Evolutionary conservation across 2,329 filamentous ascomycete species (phyloP).

Genomic region (Lachnellula hyalina): DNA sequence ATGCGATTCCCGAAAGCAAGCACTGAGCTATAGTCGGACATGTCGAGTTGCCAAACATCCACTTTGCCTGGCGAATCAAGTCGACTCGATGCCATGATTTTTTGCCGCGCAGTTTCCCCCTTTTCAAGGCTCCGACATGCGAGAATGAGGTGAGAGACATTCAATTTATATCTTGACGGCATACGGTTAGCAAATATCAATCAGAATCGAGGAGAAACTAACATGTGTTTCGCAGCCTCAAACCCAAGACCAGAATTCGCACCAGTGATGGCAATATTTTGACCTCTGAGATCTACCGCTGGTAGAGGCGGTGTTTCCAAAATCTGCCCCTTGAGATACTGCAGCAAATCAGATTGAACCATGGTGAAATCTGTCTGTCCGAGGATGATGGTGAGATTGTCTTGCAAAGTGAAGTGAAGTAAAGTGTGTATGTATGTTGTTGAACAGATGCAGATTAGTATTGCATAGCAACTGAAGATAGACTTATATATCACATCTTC

Average conservation of each 20-base stretch:
- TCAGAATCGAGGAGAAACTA: not conserved
- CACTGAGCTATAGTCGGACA: conserved; percentile 3
- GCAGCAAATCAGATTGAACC: not conserved
- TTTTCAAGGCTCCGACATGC: conserved; percentile 35
- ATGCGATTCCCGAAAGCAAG: conserved; percentile 6
- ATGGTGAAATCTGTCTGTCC: no score
- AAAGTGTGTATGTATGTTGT: no score
- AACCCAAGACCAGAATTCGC: conserved; percentile 34
- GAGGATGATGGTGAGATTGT: no score
- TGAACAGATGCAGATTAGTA: no score
- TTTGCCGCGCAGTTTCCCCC: conserved; percentile 37
- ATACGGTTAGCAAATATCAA: not conserved
- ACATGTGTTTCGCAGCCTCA: conserved; percentile 32
- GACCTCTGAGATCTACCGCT: conserved; percentile 12
- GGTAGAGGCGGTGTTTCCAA: not conserved
- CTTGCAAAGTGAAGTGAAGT: no score
- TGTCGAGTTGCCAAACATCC: conserved; percentile 15
- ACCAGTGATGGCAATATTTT: conserved; percentile 33
- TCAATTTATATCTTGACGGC: conserved; percentile 18
- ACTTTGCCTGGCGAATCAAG: not conserved
- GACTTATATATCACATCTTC: no score
- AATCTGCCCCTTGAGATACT: not conserved
- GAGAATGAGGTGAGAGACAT: conserved; percentile 34
- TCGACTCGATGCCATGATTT: conserved; percentile 24
- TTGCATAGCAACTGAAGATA: no score